Conservation (phyloP, 495 filamentous ascomycete species). For the Penicillium subrubescens region DNA sequence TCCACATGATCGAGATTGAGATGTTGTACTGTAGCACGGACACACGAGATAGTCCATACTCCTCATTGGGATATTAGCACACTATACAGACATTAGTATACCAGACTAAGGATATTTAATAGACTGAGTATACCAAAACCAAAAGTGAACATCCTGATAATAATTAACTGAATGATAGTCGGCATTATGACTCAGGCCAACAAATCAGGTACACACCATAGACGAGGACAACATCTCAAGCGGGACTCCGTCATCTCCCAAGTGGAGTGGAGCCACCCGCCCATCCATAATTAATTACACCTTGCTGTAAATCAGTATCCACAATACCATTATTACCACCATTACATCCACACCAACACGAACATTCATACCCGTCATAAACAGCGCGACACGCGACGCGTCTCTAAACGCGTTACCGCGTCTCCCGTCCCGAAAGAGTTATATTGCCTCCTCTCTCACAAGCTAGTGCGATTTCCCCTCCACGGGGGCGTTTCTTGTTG, state of each 20-base stretch:
- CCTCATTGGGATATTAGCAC: not conserved
- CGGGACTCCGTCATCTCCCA: not conserved
- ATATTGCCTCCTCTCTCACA: conserved; percentile 11
- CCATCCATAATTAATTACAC: not conserved
- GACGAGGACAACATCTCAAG: not conserved
- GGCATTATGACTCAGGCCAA: not conserved
- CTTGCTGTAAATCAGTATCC: not conserved
- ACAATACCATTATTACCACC: not conserved
- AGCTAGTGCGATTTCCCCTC: not conserved
- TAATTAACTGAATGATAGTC: no score
- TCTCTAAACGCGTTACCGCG: conserved; percentile 4
- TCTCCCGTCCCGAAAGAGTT: conserved; percentile 14
- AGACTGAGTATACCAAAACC: no score
- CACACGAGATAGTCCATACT: not conserved
- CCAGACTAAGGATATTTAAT: no score
- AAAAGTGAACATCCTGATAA: no score
- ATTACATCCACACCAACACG: not conserved
- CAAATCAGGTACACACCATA: no score
- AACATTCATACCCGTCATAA: not conserved
- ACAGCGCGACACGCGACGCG: conserved; percentile 15
- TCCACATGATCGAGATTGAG: not conserved
- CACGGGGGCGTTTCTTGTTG: not conserved
- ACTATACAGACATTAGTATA: no score
- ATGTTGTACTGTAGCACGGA: not conserved
- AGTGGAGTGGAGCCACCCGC: not conserved